phyloP scores from a whole-genome alignment of 2,329 filamentous ascomycete species.

The Aspergillus oerlinghausenensis region DNA sequence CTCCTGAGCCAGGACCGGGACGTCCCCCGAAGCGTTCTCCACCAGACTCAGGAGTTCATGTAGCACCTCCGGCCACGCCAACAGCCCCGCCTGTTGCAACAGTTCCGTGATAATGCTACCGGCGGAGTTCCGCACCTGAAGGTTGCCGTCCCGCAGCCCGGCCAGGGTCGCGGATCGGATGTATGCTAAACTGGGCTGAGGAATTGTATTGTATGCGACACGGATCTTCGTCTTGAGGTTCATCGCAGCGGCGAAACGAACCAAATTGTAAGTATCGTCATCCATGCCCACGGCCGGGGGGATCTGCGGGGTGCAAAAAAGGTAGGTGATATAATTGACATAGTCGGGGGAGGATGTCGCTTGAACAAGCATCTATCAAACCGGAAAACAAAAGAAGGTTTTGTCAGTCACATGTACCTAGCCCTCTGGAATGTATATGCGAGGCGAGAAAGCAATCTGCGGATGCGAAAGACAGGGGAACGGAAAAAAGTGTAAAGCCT shows the following conservation, averaged over 20 bases:
- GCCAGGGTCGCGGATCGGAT: slow-evolving; percentile 74
- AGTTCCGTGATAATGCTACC: slow-evolving; percentile 94
- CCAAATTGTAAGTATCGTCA: slow-evolving; percentile 62
- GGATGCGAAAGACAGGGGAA: not conserved
- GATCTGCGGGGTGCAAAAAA: slow-evolving; percentile 69
- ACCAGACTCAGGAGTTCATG: slow-evolving; percentile 76
- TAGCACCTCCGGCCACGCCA: slow-evolving; percentile 87
- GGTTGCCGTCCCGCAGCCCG: slow-evolving; percentile 73
- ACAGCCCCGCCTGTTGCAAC: slow-evolving; percentile 74
- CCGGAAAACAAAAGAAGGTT: not conserved
- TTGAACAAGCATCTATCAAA: slow-evolving; percentile 77
- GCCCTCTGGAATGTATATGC: not conserved
- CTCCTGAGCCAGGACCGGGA: slow-evolving; percentile 72
- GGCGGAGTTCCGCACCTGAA: slow-evolving; percentile 80
- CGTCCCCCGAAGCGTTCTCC: slow-evolving; percentile 64
- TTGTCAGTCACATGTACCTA: slow-evolving; percentile 12
- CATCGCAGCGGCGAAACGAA: slow-evolving; percentile 82
- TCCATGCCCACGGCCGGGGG: slow-evolving; percentile 54
- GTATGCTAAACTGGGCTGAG: slow-evolving; percentile 67
- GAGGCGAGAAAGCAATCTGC: slow-evolving; percentile 6
- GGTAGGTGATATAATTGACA: slow-evolving; percentile 93
- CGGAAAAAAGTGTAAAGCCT: slow-evolving; percentile 33
- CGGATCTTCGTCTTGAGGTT: slow-evolving; percentile 95
- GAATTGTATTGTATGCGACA: slow-evolving; percentile 68
- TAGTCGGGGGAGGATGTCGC: slow-evolving; percentile 86